These are phyloP conservation scores for Dendrobium catenatum DNA, from an alignment of 106 monocot genomes.

Conservation along the genomic window DNA sequence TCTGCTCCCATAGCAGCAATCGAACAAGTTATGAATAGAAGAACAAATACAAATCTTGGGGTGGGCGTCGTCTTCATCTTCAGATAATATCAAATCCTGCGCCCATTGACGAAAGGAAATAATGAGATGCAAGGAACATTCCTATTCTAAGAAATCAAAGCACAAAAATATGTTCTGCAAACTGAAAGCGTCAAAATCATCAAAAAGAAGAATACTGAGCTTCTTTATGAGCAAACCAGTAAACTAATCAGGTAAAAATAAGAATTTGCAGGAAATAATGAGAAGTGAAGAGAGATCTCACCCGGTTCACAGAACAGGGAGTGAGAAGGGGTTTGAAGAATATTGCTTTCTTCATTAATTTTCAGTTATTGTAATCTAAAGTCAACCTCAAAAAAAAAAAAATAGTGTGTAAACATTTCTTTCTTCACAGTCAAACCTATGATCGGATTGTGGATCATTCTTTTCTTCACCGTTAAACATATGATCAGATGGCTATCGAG, in stretches of 20 bases:
- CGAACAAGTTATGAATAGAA: constrained; percentile 17
- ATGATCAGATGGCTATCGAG: too few species aligned
- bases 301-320: too few species aligned
- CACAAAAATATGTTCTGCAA: neutral
- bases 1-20: constrained; percentile 9
- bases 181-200: neutral
- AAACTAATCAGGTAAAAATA: neutral
- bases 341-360: too few species aligned
- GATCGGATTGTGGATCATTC: too few species aligned
- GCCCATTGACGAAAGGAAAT: neutral
- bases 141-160: neutral
- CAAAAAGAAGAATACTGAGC: too few species aligned
- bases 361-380: too few species aligned
- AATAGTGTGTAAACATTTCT: too few species aligned
- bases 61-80: neutral
- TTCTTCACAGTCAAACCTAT: too few species aligned
- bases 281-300: neutral
- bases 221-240: neutral
- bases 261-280: neutral
- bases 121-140: neutral
- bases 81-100: neutral
- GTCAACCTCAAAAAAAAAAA: too few species aligned
- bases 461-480: too few species aligned
- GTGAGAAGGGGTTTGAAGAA: too few species aligned
- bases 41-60: constrained; percentile 1